Base-by-base conservation (phyloP, 2,329 filamentous ascomycete genomes). In the Fusarium sp. region DNA sequence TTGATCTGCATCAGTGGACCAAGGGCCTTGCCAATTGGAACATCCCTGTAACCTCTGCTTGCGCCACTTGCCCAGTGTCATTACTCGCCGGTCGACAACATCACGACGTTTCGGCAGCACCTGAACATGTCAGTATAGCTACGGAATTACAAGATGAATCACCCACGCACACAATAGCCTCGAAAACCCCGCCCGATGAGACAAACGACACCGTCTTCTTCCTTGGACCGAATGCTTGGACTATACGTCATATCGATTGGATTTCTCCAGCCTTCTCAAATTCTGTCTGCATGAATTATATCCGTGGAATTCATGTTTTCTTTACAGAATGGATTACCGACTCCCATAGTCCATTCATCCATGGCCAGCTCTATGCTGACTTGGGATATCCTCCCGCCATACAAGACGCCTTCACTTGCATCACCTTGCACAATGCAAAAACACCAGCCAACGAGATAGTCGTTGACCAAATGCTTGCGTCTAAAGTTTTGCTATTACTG, bases 281-380 rank as follows among this genome's bases (percentile, higher is more conserved):
- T 4, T 34, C 39, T 1, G 45, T 64, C 2, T 64, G 61, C 0
- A 64, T 64, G 61, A 64, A 64, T 13, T 64, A 58, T 0, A 7
- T 64, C 0, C 33, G 22, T 4, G 59, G 61, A 1, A 39, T 64
- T 0, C 51, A 40, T 1, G 51, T 44, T 0, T 64, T 64, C 26
- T 64, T 64, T 0, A 45, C 18, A 0, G 59, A 64, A 15, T 64
- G 59, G 61, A 44, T 64, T 1, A 40, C 44, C 0, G 18, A 45
- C 5, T 63, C 58, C 0, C 51, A 64, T 3, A 64, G 61, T 5
- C 42, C 61, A 0, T 64, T 64, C 4, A 64, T 64, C 17, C 61
- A 64, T 5, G 39, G 42, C 3, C 59, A 64, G 3, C 44, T 64
- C 4, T 64, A 64, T n/a, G 44, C 61, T 1, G 59, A 64, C 10